Conservation (phyloP, 2,329 filamentous ascomycete species). For the Alternaria arborescens region DNA sequence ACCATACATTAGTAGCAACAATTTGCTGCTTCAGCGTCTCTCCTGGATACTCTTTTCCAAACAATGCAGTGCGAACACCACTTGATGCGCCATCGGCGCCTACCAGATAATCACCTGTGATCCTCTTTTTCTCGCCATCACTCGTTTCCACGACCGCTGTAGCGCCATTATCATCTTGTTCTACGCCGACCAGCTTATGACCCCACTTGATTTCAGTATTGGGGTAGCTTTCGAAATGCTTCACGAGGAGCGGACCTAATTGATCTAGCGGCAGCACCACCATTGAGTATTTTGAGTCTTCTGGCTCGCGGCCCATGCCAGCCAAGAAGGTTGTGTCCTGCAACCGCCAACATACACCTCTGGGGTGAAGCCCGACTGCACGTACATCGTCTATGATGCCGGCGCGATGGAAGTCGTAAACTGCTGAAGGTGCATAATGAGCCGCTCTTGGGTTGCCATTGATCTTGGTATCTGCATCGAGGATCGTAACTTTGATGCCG, state of each 20-base stretch:
- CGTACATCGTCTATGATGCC: slow-evolving; percentile 65
- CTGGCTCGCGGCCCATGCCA: slow-evolving; percentile 42
- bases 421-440: slow-evolving; percentile 67
- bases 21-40: slow-evolving; percentile 69
- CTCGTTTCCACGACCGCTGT: slow-evolving; percentile 39
- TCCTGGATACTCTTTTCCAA: slow-evolving; percentile 60
- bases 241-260: slow-evolving; percentile 39
- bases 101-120: slow-evolving; percentile 45
- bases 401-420: slow-evolving; percentile 66
- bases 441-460: slow-evolving; percentile 69
- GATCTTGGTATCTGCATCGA: slow-evolving; percentile 64
- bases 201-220: slow-evolving; percentile 43
- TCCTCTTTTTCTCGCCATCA: slow-evolving; percentile 35
- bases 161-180: slow-evolving; percentile 42
- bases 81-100: slow-evolving; percentile 48
- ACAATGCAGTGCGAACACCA: slow-evolving; percentile 42
- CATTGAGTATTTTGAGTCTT: slow-evolving; percentile 40
- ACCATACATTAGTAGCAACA: slow-evolving; percentile 67
- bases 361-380: slow-evolving; percentile 53
- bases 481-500: slow-evolving; percentile 61
- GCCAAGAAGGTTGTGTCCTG: slow-evolving; percentile 43
- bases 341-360: slow-evolving; percentile 57
- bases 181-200: slow-evolving; percentile 42
- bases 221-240: slow-evolving; percentile 39
- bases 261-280: slow-evolving; percentile 43